Conservation (phyloP, 768 basidiomycete genomes). For the Filobasidium floriforme region DNA sequence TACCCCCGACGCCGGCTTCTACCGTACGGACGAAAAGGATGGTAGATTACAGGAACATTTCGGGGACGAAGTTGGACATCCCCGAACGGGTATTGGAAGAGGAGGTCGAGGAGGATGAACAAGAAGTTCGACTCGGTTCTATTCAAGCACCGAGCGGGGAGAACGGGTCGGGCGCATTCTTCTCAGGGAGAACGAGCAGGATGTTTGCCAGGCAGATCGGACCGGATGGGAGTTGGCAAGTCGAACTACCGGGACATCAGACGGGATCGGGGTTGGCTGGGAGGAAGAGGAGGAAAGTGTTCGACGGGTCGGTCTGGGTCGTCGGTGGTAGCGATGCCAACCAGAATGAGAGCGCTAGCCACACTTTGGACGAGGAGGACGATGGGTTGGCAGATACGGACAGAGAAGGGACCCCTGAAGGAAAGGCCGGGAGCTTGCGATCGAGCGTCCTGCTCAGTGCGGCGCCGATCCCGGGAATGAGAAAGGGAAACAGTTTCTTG, state of each 20-base stretch:
- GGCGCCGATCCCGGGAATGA: background rate
- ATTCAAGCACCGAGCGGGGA: background rate
- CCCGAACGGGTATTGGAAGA: background rate
- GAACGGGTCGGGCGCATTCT: background rate
- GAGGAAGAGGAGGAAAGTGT: background rate
- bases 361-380: background rate
- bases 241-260: background rate
- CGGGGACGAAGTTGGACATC: background rate
- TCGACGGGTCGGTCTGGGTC: too few species aligned
- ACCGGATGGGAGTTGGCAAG: background rate
- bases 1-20: slow-evolving; percentile 3
- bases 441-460: background rate
- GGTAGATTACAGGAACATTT: background rate
- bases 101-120: background rate
- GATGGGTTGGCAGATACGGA: background rate
- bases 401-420: background rate
- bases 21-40: background rate
- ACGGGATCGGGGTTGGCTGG: background rate
- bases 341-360: background rate
- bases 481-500: slow-evolving; percentile 7
- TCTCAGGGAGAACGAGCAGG: background rate
- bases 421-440: background rate
- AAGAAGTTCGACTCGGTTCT: too few species aligned
- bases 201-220: slow-evolving; percentile 1
- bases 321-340: background rate